Evolutionary conservation across 1,284 basidiomycete genomes (phyloP).

Genomic region (Trametes sp.): DNA sequence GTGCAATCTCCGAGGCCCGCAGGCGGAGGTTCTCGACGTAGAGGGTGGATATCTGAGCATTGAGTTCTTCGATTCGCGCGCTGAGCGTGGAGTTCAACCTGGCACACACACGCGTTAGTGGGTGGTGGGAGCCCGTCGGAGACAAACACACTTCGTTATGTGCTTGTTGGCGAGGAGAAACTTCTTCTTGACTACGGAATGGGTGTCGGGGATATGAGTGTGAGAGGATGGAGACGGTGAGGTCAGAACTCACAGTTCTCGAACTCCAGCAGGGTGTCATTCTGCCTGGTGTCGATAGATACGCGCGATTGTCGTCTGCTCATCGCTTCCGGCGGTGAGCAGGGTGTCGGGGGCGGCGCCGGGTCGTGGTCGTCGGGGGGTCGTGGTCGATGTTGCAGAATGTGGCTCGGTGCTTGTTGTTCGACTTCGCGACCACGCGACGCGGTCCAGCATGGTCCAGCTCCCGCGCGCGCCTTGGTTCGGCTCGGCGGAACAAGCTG

Average conservation of each 20-base stretch:
- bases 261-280: slow-evolving; percentile 81
- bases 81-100: slow-evolving; percentile 86
- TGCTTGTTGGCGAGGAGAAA: slow-evolving; percentile 88
- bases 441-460: slow-evolving; percentile 1
- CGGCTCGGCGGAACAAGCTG: neutral
- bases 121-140: neutral
- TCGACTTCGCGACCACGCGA: slow-evolving; percentile 28
- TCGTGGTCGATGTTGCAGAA: slow-evolving; percentile 21
- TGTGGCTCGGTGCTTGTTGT: slow-evolving; percentile 32
- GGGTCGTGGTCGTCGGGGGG: slow-evolving; percentile 20
- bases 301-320: slow-evolving; percentile 82
- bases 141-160: slow-evolving; percentile 74
- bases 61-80: slow-evolving; percentile 82
- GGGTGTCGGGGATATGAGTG: slow-evolving; percentile 23
- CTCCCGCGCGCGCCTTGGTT: slow-evolving; percentile 10
- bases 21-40: slow-evolving; percentile 83
- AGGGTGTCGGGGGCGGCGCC: slow-evolving; percentile 19
- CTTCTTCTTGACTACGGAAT: slow-evolving; percentile 81
- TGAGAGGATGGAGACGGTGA: slow-evolving; percentile 24
- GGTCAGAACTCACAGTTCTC: slow-evolving; percentile 71
- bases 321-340: slow-evolving; percentile 56
- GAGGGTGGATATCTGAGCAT: slow-evolving; percentile 78
- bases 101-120: slow-evolving; percentile 15
- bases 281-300: slow-evolving; percentile 71
- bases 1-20: slow-evolving; percentile 79